A percentile compares a stretch with the other conserved stretches of the same genome.
Conservation (phyloP, 2,329 filamentous ascomycete species). For the Cordyceps javanica region DNA sequence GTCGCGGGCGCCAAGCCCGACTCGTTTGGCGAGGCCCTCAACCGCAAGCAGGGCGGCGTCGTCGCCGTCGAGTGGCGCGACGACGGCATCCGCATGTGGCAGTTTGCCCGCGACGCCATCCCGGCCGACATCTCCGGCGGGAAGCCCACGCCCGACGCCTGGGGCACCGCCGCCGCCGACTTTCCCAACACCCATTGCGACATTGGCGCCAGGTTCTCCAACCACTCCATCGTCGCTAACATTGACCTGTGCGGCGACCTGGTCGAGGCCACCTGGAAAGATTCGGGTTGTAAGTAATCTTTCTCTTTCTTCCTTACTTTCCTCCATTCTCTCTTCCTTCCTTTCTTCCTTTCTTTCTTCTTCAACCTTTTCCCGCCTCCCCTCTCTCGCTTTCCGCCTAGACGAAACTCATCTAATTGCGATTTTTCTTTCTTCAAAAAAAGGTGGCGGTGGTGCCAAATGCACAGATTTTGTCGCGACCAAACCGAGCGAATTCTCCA, state of each 20-base stretch:
- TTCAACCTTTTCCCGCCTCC: no score
- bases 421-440: no score
- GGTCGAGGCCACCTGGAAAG: conserved; percentile 40
- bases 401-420: no score
- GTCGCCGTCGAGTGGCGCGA: conserved; percentile 56
- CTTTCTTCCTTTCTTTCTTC: not conserved
- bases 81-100: conserved; percentile 58
- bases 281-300: conserved; percentile 41
- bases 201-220: conserved; percentile 53
- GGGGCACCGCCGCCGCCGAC: conserved; percentile 58
- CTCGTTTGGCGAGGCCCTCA: conserved; percentile 48
- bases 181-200: conserved; percentile 59
- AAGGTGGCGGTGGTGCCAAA: conserved; percentile 46
- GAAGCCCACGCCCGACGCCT: conserved; percentile 53
- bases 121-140: conserved; percentile 45
- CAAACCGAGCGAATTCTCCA: conserved; percentile 47
- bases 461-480: conserved; percentile 54
- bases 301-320: not conserved
- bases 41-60: conserved; percentile 48
- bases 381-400: no score
- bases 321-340: not conserved
- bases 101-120: conserved; percentile 43
- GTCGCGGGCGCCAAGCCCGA: conserved; percentile 34
- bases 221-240: conserved; percentile 60
- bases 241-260: conserved; percentile 59